These are phyloP conservation scores for Fomitopsis betulina DNA, from an alignment of 1,284 basidiomycete genomes.

Conservation along the genomic window DNA sequence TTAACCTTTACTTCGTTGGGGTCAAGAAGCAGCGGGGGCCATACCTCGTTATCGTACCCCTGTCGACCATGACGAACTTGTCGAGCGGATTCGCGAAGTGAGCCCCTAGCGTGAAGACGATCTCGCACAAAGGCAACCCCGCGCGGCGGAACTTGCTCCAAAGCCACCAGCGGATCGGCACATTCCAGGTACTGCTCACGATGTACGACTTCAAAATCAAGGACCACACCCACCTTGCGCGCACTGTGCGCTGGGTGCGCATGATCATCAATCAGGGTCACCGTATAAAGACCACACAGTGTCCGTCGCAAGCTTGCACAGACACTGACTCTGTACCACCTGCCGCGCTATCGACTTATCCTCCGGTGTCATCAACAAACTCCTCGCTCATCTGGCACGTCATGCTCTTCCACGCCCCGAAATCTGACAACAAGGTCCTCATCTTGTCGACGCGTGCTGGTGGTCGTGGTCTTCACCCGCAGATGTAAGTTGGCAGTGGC, in stretches of 20 bases:
- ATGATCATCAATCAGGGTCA: slow-evolving; percentile 99
- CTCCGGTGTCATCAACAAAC: slow-evolving; percentile 82
- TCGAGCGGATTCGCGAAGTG: slow-evolving; percentile 95
- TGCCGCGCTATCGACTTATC: slow-evolving; percentile 92
- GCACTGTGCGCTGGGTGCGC: slow-evolving; percentile 97
- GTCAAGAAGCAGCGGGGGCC: slow-evolving; percentile 89
- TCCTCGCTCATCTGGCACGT: slow-evolving; percentile 84
- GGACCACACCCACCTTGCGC: slow-evolving; percentile 86
- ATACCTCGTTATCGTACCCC: slow-evolving; percentile 95
- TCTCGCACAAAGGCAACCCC: slow-evolving; percentile 95
- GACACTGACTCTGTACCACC: slow-evolving; percentile 92
- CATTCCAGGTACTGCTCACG: slow-evolving; percentile 95
- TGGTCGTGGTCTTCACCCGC: slow-evolving; percentile 95
- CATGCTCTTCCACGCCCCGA: slow-evolving; percentile 86
- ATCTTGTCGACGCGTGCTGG: slow-evolving; percentile 96
- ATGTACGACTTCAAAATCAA: slow-evolving; percentile 99
- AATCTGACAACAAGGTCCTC: slow-evolving; percentile 92
- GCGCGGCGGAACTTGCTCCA: slow-evolving; percentile 73
- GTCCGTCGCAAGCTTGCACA: slow-evolving; percentile 90
- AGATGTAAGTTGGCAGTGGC: slow-evolving; percentile 86
- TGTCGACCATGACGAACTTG: slow-evolving; percentile 99
- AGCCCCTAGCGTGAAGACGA: slow-evolving; percentile 84
- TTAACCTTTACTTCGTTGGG: slow-evolving; percentile 96
- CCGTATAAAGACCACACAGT: slow-evolving; percentile 99
- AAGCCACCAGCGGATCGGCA: slow-evolving; percentile 67